phyloP scores from a whole-genome alignment of 441 rosid genomes.

The Mallotus repandus region DNA sequence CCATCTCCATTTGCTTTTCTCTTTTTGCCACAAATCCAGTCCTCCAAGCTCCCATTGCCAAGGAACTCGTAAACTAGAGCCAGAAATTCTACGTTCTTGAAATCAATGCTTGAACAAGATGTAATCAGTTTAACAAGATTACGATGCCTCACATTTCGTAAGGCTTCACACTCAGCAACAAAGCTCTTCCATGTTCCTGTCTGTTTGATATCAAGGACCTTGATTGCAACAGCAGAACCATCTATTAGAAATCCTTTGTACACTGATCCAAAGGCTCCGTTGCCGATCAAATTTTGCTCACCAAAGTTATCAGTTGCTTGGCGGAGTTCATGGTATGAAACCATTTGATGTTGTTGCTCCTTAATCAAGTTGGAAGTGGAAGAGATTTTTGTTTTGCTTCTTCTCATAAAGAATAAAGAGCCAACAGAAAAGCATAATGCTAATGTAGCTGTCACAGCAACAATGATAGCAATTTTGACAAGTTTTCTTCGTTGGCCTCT shows the following conservation, averaged over 20 bases:
- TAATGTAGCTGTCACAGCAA: constrained; percentile 11
- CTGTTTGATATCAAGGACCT: constrained; percentile 38
- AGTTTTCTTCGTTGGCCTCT: constrained; percentile 7
- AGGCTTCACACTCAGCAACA: constrained; percentile 48
- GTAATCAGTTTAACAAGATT: constrained; percentile 23
- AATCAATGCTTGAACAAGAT: constrained; percentile 52
- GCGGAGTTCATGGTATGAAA: constrained; percentile 45
- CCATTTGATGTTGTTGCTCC: constrained; percentile 27
- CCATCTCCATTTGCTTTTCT: constrained; percentile 31
- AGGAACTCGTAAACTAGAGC: constrained; percentile 53
- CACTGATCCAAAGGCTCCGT: constrained; percentile 37
- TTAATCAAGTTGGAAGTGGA: background rate
- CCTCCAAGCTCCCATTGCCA: constrained; percentile 47
- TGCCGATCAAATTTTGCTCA: constrained; percentile 41
- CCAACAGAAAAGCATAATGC: constrained; percentile 25
- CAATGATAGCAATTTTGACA: constrained; percentile 21
- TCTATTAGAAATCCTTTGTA: constrained; percentile 7
- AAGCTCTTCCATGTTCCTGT: constrained; percentile 47
- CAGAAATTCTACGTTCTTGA: constrained; percentile 38
- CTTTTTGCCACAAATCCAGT: constrained; percentile 43
- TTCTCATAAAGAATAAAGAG: constrained; percentile 18
- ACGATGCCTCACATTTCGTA: constrained; percentile 45
- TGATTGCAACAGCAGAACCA: constrained; percentile 28
- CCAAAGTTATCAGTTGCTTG: constrained; percentile 39
- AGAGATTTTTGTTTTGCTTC: constrained; percentile 24